These are phyloP conservation scores for Entomophthora muscae DNA, from an alignment of 371 early-diverging fungal genomes.

Conservation along the genomic window DNA sequence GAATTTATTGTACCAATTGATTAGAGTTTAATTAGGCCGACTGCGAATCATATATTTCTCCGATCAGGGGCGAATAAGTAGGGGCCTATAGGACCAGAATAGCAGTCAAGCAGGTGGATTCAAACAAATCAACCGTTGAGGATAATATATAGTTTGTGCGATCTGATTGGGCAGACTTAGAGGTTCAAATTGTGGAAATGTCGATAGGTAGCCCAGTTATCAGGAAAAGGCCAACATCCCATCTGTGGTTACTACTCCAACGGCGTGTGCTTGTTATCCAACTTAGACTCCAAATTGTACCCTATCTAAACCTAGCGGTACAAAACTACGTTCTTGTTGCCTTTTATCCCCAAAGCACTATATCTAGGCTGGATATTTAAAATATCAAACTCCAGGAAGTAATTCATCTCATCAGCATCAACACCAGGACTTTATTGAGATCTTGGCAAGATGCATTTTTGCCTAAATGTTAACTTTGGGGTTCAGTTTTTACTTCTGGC, in stretches of 20 bases:
- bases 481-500: background rate
- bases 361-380: background rate
- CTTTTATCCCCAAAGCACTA: background rate
- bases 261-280: background rate
- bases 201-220: background rate
- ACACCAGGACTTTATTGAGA: no score
- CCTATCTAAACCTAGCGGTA: background rate
- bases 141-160: no score
- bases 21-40: background rate
- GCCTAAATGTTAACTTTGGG: background rate
- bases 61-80: no score
- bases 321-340: background rate
- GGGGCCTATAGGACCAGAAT: no score
- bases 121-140: background rate
- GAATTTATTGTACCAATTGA: background rate
- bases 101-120: no score
- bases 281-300: background rate
- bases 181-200: background rate
- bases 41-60: no score
- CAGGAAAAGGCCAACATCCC: background rate
- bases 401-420: no score
- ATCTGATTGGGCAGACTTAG: background rate
- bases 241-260: background rate
- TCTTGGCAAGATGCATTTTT: background rate
- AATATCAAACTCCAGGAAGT: background rate